Evolutionary conservation across 768 basidiomycete species (phyloP).

Genomic region (Lactarius psammicola): DNA sequence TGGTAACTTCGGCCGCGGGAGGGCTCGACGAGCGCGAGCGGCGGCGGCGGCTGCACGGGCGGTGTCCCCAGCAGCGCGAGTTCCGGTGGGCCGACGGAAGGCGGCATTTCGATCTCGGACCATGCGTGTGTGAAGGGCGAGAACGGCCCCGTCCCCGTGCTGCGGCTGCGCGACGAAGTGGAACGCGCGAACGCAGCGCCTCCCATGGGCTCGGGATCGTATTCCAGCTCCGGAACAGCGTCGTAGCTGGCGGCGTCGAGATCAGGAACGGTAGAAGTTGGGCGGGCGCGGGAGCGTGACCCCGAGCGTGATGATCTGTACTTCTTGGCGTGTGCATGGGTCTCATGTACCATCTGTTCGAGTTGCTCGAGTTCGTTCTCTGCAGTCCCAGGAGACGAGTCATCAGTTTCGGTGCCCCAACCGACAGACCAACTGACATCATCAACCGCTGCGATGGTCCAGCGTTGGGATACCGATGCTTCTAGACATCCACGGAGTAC

Average conservation of each 20-base stretch:
- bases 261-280: slow-evolving; percentile 7
- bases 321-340: slow-evolving; percentile 34
- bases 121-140: slow-evolving; percentile 23
- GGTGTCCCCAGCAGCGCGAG: slow-evolving; percentile 17
- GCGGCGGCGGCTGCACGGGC: slow-evolving; percentile 14
- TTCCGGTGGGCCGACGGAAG: slow-evolving; percentile 15
- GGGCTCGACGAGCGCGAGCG: slow-evolving; percentile 9
- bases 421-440: slow-evolving; percentile 80
- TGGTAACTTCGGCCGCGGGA: slow-evolving; percentile 18
- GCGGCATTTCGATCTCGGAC: slow-evolving; percentile 25
- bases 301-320: slow-evolving; percentile 15
- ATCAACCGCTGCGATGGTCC: slow-evolving; percentile 80
- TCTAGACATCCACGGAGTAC: slow-evolving; percentile 82
- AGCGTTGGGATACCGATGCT: slow-evolving; percentile 56
- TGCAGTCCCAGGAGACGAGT: slow-evolving; percentile 33
- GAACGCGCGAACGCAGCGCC: slow-evolving; percentile 11
- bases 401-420: slow-evolving; percentile 52
- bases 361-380: slow-evolving; percentile 36
- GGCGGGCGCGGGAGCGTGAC: slow-evolving; percentile 4
- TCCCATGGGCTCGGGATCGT: slow-evolving; percentile 18
- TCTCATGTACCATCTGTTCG: slow-evolving; percentile 40
- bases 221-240: slow-evolving; percentile 27
- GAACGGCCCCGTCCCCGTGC: slow-evolving; percentile 20
- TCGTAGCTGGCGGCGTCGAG: slow-evolving; percentile 17
- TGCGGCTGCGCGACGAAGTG: slow-evolving; percentile 21